phyloP scores from a whole-genome alignment of 805 yeast species.

The Clavispora vitiphila region DNA sequence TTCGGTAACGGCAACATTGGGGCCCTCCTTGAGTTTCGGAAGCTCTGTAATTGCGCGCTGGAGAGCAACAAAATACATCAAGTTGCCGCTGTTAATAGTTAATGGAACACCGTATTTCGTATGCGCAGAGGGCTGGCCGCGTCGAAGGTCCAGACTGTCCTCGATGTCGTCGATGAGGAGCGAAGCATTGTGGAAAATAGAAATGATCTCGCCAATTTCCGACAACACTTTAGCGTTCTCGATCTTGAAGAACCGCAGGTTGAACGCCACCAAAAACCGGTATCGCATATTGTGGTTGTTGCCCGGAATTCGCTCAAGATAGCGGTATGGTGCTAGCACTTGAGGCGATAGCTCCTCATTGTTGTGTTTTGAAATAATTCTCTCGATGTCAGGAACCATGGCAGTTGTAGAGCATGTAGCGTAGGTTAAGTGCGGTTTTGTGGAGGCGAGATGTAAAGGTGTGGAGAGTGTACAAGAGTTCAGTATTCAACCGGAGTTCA shows the following conservation, averaged over 20 bases:
- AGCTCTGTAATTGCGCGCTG: constrained; percentile 30
- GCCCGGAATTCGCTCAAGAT: constrained; percentile 29
- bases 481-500: too few species aligned
- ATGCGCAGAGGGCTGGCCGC: constrained; percentile 82
- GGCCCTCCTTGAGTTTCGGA: constrained; percentile 1
- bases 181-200: constrained; percentile 32
- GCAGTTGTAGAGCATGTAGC: too few species aligned
- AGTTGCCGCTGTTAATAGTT: constrained; percentile 78
- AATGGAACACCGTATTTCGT: constrained; percentile 69
- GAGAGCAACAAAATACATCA: constrained; percentile 74
- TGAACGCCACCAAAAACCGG: constrained; percentile 29
- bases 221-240: constrained; percentile 17
- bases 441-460: not conserved
- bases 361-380: constrained; percentile 1
- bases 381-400: constrained; percentile 6
- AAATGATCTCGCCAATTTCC: constrained; percentile 25
- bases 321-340: constrained; percentile 21
- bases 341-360: not conserved
- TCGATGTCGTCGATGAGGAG: constrained; percentile 78
- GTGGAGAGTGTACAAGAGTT: not conserved
- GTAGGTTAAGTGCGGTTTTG: too few species aligned
- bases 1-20: constrained; percentile 17
- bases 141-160: constrained; percentile 62
- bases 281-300: constrained; percentile 28
- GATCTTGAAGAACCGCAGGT: constrained; percentile 28